Conservation (phyloP, 768 basidiomycete species). For the Rhizopogon salebrosus region DNA sequence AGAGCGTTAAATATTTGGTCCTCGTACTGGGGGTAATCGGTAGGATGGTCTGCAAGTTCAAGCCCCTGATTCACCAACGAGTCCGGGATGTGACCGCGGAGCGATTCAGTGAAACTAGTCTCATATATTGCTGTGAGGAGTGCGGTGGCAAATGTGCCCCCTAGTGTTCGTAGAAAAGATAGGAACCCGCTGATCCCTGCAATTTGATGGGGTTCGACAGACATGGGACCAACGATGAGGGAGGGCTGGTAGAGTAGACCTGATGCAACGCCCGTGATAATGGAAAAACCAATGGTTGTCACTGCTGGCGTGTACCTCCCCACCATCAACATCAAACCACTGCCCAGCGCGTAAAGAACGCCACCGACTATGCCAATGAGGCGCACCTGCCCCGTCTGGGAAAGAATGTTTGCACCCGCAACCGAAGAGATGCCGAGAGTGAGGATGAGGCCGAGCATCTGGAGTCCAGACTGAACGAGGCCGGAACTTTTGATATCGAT, state of each 20-base stretch:
- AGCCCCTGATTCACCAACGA: conserved; percentile 26
- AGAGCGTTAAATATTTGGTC: conserved; percentile 26
- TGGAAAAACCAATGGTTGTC: conserved; percentile 25
- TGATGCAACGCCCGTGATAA: conserved; percentile 26
- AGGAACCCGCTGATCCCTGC: conserved; percentile 32
- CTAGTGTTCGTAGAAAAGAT: conserved; percentile 29
- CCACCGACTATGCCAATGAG: conserved; percentile 27
- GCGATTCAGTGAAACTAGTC: conserved; percentile 26
- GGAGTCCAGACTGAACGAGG: conserved; percentile 27
- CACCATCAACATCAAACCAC: conserved; percentile 28
- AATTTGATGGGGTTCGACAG: conserved; percentile 27
- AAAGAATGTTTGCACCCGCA: conserved; percentile 28
- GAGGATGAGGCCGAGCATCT: conserved; percentile 31
- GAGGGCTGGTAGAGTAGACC: conserved; percentile 30
- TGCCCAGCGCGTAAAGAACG: conserved; percentile 27
- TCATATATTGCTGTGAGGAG: conserved; percentile 30
- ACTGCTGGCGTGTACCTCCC: conserved; percentile 23
- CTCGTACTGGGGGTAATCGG: conserved; percentile 29
- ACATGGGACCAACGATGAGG: conserved; percentile 31
- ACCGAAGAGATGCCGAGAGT: conserved; percentile 30
- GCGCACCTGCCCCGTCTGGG: conserved; percentile 26
- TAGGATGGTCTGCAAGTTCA: conserved; percentile 24
- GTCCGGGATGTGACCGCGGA: conserved; percentile 21
- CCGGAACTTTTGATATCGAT: conserved; percentile 31
- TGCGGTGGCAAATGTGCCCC: conserved; percentile 31